Base-by-base conservation (phyloP, 202 grass and related monocot genomes). In the Carex arenaria region DNA sequence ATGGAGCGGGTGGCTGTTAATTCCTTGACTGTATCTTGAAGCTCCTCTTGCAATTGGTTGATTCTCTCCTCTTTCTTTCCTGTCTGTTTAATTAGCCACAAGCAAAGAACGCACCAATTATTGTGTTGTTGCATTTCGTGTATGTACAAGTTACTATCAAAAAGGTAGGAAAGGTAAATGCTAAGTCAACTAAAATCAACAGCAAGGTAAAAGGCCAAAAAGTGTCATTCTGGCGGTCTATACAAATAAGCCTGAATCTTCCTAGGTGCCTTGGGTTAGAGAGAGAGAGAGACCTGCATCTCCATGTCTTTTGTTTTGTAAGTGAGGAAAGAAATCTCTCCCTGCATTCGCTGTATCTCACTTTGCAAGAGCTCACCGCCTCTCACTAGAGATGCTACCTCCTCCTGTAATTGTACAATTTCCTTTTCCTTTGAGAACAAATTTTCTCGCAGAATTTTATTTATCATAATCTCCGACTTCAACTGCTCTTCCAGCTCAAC, bases 271-370 rank as follows among this genome's bases (percentile, higher is more conserved):
- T 40, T 40, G 38, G 38, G 20, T 51, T 26, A 8, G 49, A 43
- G 76, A 36, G 85, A 68, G 72, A 81, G 14, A 53, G 19, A 84
- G 64, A 94, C 95, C 90, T 94, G 89, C 83, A 89, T 72, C 70
- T 98, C 92, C 82, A 91, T 77, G 57, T 91, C 86, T 74, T 90
- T 98, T 8, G 66, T 83, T 80, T 94, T 98, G 82, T 94, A 85
- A 38, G 62, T 93, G 62, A 89, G 47, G 79, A 75, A 89, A 85
- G 87, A 67, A 55, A 94, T 55, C 67, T 98, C 89, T 78, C 91
- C 90, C 79, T 94, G 95, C 76, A 91, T 28, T 79, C 92, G 86
- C 36, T 87, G 92, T 40, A 89, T 91, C 83, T 92, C 89, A 45
- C 81, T 89, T 91, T 91, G 82, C 77, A 89, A 83, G 72, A 89